These are phyloP conservation scores for Rugosomyces carneus DNA, from an alignment of 1,284 basidiomycete genomes.

Conservation along the genomic window DNA sequence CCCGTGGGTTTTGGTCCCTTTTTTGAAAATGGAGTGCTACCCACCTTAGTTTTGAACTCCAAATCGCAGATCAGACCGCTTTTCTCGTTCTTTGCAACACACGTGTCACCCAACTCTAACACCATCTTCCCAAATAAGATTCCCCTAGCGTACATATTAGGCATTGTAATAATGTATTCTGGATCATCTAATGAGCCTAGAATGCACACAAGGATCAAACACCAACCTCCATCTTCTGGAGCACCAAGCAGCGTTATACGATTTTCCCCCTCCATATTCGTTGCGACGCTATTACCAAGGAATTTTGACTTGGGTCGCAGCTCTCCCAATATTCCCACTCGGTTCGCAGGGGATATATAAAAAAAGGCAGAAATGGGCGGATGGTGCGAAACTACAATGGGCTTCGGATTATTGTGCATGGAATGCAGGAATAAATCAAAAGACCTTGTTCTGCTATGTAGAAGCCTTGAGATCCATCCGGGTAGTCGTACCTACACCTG, in stretches of 20 bases:
- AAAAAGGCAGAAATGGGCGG: constrained; percentile 96
- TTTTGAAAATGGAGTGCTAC: constrained; percentile 3
- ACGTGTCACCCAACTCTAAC: constrained; percentile 90
- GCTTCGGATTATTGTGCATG: constrained; percentile 2
- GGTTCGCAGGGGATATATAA: constrained; percentile 93
- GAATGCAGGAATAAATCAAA: neutral
- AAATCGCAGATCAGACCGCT: constrained; percentile 77
- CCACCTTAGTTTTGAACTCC: constrained; percentile 96
- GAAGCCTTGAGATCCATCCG: constrained; percentile 87
- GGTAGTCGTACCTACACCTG: constrained; percentile 92
- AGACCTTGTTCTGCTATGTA: constrained; percentile 96
- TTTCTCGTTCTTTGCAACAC: constrained; percentile 79
- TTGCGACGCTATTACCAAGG: constrained; percentile 93
- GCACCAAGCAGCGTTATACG: constrained; percentile 75
- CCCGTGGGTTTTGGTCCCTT: constrained; percentile 1
- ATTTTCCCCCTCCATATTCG: constrained; percentile 95
- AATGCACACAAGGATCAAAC: neutral
- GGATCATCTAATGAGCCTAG: constrained; percentile 12
- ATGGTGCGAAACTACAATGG: constrained; percentile 75
- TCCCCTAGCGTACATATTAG: constrained; percentile 96
- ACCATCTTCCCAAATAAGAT: constrained; percentile 99
- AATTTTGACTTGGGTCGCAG: constrained; percentile 95
- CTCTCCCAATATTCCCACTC: constrained; percentile 82
- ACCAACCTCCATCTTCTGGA: constrained; percentile 80
- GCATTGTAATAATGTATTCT: constrained; percentile 90